Evolutionary conservation across 208 protist species (phyloP), one percentile per base, ranked within the genome.

Genomic region (Wallacemonas collosoma): DNA sequence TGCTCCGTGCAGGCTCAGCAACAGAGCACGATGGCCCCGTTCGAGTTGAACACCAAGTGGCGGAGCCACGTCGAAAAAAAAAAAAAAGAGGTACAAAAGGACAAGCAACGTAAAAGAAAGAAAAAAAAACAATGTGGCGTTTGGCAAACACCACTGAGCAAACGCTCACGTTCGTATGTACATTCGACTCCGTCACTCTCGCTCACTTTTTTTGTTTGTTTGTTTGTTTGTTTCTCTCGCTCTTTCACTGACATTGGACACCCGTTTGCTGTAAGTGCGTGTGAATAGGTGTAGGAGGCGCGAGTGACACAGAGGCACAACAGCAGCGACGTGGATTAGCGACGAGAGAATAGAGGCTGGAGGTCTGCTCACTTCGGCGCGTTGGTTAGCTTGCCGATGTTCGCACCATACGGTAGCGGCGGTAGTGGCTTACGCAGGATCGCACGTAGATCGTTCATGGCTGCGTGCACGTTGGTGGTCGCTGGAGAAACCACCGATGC

Each of bases 391-490:
- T 65, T 65, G 38, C 41, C 43, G 0, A 38, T 47, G 60, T 44
- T 65, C 4, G 36, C 60, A 17, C 60, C 73, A 68, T 91, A 91
- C n/a, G 92, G 89, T 35, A 96, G 64, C 2, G 85, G 77, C 3
- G 90, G 88, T 6, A 95, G 79, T 17, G 93, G 93, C 39, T 85
- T 82, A 35, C 90, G 89, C 56, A 97, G 77, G 76, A 97, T 81
- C 6, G 68, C 76, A 26, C 86, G 82, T 38, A 97, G 80, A 72
- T 97, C 90, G 40, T 77, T 85, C 71, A 97, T 86, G 44, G 90
- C 87, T 12, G 83, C 75, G 68, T 92, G 93, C 40, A 92, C 90
- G 76, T 92, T 96, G 12, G 80, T 80, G 58, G 55, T 84, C 0
- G 79, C 73, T 8, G 87, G 83, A 15, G 80, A 90, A 44, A 82